Conservation (phyloP, 495 filamentous ascomycete genomes). For the Penicillium soppii region DNA sequence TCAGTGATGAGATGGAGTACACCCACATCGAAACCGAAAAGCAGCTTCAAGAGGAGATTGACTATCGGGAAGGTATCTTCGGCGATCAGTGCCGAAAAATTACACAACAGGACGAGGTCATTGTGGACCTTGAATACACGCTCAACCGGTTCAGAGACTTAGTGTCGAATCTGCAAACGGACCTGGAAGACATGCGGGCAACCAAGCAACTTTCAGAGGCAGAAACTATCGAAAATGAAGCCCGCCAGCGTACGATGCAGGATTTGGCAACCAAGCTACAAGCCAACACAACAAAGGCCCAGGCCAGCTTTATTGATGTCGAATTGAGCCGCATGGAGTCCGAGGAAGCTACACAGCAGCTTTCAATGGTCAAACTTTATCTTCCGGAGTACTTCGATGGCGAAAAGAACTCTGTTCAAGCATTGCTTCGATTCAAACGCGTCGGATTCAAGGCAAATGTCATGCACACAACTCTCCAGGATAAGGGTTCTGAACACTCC, state of each 20-base stretch:
- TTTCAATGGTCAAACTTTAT: conserved; percentile 84
- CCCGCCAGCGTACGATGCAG: conserved; percentile 87
- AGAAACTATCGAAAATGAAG: conserved; percentile 82
- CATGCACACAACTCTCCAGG: conserved; percentile 75
- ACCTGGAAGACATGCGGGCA: conserved; percentile 87
- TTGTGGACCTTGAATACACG: conserved; percentile 88
- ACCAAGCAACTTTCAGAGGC: conserved; percentile 89
- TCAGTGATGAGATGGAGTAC: conserved; percentile 90
- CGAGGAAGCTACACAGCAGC: conserved; percentile 83
- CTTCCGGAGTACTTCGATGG: conserved; percentile 80
- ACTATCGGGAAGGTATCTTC: conserved; percentile 75
- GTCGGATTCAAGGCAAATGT: conserved; percentile 85
- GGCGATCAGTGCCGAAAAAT: conserved; percentile 68
- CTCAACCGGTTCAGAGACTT: conserved; percentile 84
- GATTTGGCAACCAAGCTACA: conserved; percentile 94
- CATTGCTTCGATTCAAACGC: conserved; percentile 82
- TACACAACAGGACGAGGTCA: conserved; percentile 64
- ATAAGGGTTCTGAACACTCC: conserved; percentile 59
- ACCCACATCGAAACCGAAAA: conserved; percentile 91
- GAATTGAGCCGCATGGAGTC: conserved; percentile 86
- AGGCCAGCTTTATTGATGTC: conserved; percentile 89
- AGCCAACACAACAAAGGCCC: conserved; percentile 81
- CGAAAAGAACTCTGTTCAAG: conserved; percentile 79
- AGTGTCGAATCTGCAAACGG: conserved; percentile 79
- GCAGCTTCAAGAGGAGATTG: conserved; percentile 90